Conservation (phyloP, 2,329 filamentous ascomycete species). For the Colletotrichum sp. region DNA sequence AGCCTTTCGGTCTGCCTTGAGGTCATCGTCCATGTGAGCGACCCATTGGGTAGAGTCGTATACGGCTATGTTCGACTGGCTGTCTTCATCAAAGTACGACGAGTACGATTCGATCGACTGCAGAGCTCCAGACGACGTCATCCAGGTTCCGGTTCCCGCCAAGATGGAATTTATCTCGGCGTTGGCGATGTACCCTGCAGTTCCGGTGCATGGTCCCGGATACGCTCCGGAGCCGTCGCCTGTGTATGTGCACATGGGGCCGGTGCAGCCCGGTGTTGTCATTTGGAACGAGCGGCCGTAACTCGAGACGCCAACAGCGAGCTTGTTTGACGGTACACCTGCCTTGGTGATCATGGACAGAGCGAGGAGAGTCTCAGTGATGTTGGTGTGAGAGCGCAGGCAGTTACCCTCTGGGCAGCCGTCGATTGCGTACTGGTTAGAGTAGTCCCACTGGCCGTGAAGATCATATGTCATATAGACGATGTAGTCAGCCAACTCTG, state of each 20-base stretch:
- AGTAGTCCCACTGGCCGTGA: constrained; percentile 33
- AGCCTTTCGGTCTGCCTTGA: constrained; percentile 25
- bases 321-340: constrained; percentile 30
- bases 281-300: constrained; percentile 39
- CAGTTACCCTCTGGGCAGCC: constrained; percentile 34
- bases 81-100: no score
- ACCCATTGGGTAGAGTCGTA: constrained; percentile 37
- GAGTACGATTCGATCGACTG: not conserved
- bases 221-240: constrained; percentile 24
- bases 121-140: not conserved
- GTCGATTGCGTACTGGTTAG: constrained; percentile 27
- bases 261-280: constrained; percentile 29
- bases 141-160: not conserved
- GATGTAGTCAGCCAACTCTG: constrained; percentile 33
- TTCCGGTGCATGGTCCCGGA: constrained; percentile 30
- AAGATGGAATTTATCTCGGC: constrained; percentile 30
- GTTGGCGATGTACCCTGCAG: constrained; percentile 34
- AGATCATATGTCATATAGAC: constrained; percentile 40
- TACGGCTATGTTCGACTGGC: constrained; percentile 17
- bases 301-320: constrained; percentile 34
- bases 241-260: constrained; percentile 27
- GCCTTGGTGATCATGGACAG: constrained; percentile 42
- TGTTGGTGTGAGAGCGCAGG: constrained; percentile 42
- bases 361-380: constrained; percentile 37
- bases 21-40: constrained; percentile 32